phyloP scores from a whole-genome alignment of 306 rosid genomes.

The Acacia melanoxylon region DNA sequence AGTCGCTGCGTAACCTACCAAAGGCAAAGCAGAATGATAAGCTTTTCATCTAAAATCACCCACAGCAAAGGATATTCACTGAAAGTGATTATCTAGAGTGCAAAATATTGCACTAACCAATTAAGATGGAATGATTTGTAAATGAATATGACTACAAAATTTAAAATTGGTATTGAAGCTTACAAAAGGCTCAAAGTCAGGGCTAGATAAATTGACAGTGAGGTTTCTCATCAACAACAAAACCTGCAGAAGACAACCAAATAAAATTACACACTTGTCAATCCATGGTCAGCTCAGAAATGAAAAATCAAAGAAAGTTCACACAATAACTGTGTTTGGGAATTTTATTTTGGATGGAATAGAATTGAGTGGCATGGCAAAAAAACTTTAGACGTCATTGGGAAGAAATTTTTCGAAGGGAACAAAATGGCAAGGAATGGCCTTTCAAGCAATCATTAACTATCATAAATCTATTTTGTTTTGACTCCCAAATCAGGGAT shows the following conservation, averaged over 20 bases:
- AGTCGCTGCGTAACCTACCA: neutral
- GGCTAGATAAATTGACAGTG: slow-evolving; percentile 65
- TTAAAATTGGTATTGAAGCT: slow-evolving; percentile 33
- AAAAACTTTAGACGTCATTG: neutral
- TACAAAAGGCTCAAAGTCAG: slow-evolving; percentile 69
- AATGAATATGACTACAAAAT: neutral
- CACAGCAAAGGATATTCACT: neutral
- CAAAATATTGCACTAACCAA: slow-evolving; percentile 16
- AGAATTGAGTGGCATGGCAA: neutral
- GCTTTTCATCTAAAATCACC: neutral
- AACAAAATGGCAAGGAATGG: neutral
- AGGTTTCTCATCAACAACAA: slow-evolving; percentile 82
- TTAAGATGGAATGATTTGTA: slow-evolving; percentile 25
- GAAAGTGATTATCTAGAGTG: neutral
- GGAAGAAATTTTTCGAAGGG: neutral
- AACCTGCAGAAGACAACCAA: slow-evolving; percentile 63
- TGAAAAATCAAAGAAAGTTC: neutral
- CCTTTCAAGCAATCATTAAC: neutral
- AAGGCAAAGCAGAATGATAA: neutral
- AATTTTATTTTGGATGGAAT: neutral
- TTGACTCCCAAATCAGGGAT: neutral
- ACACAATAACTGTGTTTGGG: neutral
- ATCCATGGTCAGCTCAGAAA: slow-evolving; percentile 1
- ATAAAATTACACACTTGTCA: neutral
- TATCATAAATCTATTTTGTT: neutral